Conservation (phyloP, 495 filamentous ascomycete species). For the Aspergillus campestris region DNA sequence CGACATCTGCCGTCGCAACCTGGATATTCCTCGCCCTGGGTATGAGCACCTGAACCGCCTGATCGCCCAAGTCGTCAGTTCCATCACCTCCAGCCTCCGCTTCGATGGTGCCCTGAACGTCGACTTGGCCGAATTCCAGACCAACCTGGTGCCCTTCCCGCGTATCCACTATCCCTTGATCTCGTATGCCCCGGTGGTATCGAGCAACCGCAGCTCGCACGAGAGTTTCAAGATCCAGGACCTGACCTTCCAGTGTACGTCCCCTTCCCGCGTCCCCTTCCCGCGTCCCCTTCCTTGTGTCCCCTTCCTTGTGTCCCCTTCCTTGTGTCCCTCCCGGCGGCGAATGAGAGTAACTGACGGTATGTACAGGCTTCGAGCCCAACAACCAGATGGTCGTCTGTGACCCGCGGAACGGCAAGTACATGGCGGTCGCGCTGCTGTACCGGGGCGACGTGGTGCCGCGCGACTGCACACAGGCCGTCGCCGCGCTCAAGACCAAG, state of each 20-base stretch:
- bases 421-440: slow-evolving; percentile 85
- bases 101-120: slow-evolving; percentile 90
- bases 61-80: slow-evolving; percentile 87
- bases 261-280: too few species aligned
- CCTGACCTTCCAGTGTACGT: slow-evolving; percentile 75
- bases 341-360: slow-evolving; percentile 9
- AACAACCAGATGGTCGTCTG: slow-evolving; percentile 97
- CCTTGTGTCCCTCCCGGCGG: too few species aligned
- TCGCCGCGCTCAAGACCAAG: slow-evolving; percentile 78
- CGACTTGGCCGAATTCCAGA: slow-evolving; percentile 92
- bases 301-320: too few species aligned
- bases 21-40: slow-evolving; percentile 78
- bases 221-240: slow-evolving; percentile 89
- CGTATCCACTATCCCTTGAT: slow-evolving; percentile 90
- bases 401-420: slow-evolving; percentile 85
- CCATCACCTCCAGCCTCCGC: slow-evolving; percentile 81
- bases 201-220: slow-evolving; percentile 70
- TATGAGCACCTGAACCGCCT: slow-evolving; percentile 86
- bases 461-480: slow-evolving; percentile 71
- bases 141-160: slow-evolving; percentile 85
- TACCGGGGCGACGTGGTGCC: slow-evolving; percentile 88
- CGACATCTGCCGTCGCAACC: slow-evolving; percentile 81
- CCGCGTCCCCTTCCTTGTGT: too few species aligned
- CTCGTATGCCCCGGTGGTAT: slow-evolving; percentile 81
- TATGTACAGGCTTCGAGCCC: slow-evolving; percentile 68